phyloP scores from a whole-genome alignment of 2,329 filamentous ascomycete genomes.

The Biscogniauxia marginata region DNA sequence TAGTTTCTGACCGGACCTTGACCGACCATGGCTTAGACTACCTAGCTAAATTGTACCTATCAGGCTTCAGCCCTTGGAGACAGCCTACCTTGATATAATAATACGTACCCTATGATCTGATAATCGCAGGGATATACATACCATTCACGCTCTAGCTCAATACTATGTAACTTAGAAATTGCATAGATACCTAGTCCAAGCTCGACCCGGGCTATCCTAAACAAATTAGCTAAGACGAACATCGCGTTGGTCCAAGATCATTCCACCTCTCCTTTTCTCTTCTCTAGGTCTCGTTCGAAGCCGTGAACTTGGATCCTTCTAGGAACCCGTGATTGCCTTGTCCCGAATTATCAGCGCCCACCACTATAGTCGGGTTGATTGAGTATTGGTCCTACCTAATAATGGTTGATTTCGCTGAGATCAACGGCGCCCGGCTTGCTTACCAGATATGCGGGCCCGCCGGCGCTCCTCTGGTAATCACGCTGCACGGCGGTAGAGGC shows the following conservation, averaged over 20 bases:
- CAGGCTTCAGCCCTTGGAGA: not conserved
- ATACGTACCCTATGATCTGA: not conserved
- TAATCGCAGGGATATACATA: not conserved
- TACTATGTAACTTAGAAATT: too few species aligned
- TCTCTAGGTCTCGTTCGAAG: not conserved
- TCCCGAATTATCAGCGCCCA: not conserved
- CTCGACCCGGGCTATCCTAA: not conserved
- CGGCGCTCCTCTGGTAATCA: slow-evolving; percentile 35
- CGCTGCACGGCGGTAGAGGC: slow-evolving; percentile 37
- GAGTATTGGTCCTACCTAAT: not conserved
- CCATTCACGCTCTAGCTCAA: not conserved
- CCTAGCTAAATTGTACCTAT: not conserved
- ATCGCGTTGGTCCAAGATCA: too few species aligned
- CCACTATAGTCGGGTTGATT: not conserved
- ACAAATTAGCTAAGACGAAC: not conserved
- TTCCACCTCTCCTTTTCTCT: too few species aligned
- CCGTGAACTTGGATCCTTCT: not conserved
- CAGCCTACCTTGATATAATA: not conserved
- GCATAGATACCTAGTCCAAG: not conserved
- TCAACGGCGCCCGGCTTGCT: slow-evolving; percentile 35
- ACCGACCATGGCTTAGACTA: not conserved
- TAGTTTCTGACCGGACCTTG: not conserved
- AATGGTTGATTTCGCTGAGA: slow-evolving; percentile 27
- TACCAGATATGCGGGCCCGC: slow-evolving; percentile 32
- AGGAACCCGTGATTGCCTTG: not conserved